A percentile compares a stretch with the other conserved stretches of the same genome.
phyloP scores from a whole-genome alignment of 2,329 filamentous ascomycete genomes.

The Xylariaceae sp. region DNA sequence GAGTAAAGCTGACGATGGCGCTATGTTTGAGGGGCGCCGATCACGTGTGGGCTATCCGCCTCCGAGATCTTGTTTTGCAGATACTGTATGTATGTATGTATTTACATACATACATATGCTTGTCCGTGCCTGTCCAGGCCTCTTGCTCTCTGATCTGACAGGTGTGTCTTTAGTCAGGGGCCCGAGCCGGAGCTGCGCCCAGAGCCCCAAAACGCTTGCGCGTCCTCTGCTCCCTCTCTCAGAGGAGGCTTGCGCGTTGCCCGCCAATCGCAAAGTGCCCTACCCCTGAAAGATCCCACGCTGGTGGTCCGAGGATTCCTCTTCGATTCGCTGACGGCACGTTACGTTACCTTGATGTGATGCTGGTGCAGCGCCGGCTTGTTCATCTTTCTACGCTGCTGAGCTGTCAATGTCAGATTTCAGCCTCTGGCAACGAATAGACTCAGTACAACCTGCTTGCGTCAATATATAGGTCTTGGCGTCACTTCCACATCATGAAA shows the following conservation, averaged over 20 bases:
- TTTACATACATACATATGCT: neutral
- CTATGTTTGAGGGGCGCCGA: neutral
- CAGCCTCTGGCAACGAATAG: neutral
- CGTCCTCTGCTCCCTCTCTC: conserved; percentile 17
- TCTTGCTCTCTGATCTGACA: neutral
- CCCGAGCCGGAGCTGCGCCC: neutral
- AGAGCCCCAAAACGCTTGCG: conserved; percentile 24
- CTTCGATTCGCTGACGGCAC: conserved; percentile 12
- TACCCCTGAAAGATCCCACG: too few relatives aligned
- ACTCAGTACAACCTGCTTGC: neutral
- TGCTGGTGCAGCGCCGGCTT: conserved; percentile 10
- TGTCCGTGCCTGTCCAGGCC: neutral
- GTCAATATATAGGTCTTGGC: too few relatives aligned
- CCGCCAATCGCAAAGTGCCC: conserved; percentile 19
- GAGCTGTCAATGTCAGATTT: conserved; percentile 10
- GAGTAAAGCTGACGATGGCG: neutral
- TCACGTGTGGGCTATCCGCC: conserved; percentile 12
- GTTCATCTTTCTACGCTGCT: conserved; percentile 3
- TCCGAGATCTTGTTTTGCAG: conserved; percentile 4
- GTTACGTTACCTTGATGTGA: conserved; percentile 11
- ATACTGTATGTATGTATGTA: neutral
- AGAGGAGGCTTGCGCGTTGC: conserved; percentile 20
- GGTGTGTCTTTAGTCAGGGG: neutral
- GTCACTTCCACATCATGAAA: too few relatives aligned
- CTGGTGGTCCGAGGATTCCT: too few relatives aligned